These are phyloP conservation scores for Boletus vinaceobasis DNA, from an alignment of 768 basidiomycete species.

Conservation along the genomic window DNA sequence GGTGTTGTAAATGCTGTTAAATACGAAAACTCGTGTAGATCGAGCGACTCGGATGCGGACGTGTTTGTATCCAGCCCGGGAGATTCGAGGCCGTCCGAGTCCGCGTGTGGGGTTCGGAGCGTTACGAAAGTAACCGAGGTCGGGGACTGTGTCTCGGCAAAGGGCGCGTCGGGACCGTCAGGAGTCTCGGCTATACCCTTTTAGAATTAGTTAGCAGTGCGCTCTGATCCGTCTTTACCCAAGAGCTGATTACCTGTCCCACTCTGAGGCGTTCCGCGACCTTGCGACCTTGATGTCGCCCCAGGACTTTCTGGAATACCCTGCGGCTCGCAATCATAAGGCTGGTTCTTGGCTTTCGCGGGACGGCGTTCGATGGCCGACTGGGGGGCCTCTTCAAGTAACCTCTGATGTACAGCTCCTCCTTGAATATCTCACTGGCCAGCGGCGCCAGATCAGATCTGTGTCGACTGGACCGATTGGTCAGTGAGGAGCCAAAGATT, in stretches of 20 bases:
- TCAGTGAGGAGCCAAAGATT: neutral
- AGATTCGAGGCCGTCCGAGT: constrained; percentile 3
- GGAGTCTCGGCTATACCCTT: constrained; percentile 1
- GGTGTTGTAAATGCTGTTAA: constrained; percentile 31
- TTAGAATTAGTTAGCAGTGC: neutral
- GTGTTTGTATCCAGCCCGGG: constrained; percentile 11
- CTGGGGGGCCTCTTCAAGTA: constrained; percentile 22
- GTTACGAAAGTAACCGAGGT: constrained; percentile 12
- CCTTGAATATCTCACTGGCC: constrained; percentile 27
- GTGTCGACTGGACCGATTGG: constrained; percentile 4
- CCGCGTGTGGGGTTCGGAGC: neutral
- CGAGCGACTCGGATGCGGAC: constrained; percentile 15
- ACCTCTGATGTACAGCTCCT: constrained; percentile 28
- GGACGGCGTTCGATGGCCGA: constrained; percentile 2
- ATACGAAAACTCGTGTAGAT: constrained; percentile 32
- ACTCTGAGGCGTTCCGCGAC: constrained; percentile 11
- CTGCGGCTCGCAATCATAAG: constrained; percentile 2
- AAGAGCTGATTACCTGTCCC: constrained; percentile 9
- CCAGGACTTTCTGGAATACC: constrained; percentile 13
- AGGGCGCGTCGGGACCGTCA: neutral
- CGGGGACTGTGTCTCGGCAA: constrained; percentile 3
- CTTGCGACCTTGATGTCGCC: constrained; percentile 19
- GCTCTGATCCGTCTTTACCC: neutral
- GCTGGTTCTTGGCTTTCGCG: neutral
- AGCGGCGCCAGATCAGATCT: constrained; percentile 18